Evolutionary conservation across 768 basidiomycete species (phyloP), one percentile per base, ranked within the genome.

Genomic region (Clitopilus passeckerianus): DNA sequence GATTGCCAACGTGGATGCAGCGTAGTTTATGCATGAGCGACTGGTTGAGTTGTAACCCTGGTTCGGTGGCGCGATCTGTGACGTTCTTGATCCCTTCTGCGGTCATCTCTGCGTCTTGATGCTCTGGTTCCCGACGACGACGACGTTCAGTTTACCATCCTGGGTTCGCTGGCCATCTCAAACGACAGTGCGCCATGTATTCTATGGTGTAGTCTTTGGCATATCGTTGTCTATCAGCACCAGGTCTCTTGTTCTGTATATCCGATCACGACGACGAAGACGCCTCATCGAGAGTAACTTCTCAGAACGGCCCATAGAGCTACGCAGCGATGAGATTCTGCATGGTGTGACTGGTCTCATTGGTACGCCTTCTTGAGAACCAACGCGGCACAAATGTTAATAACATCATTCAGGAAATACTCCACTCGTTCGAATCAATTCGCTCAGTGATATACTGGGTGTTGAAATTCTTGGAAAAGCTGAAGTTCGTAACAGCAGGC

Each of bases 401-500:
- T 37, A 37, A 30, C 20, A 27, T 30, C 15, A 18, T 37, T 10
- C 53, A 97, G 96, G 96, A 44, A 97, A 98, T 67, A 98, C 97
- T 0, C 96, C 97, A 1, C 76, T 99, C 59, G 77, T 98, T 50
- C 81, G 95, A 62, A 95, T 98, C 55, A 90, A 90, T 64, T 95
- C 93, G 1, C 71, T 98, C 64, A 98, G 94, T 70, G 82, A 97
- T 72, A 89, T 88, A 0, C 79, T 97, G 1, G 94, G 94, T 18
- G 90, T 97, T 6, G 95, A 98, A 67, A 95, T 99, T 64, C 78
- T 98, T 9, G 95, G 92, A 12, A 98, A 98, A 74, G 93, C 93
- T 10, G 95, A 98, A 80, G 95, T 92, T 59, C 53, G 76, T 59
- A 24, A 8, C 59, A 27, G 7, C 56, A 24, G 34, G 6, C 43